Evolutionary conservation across 805 yeast genomes (phyloP), one percentile per base, ranked within the genome.

Genomic region (Blastobotrys americana): DNA sequence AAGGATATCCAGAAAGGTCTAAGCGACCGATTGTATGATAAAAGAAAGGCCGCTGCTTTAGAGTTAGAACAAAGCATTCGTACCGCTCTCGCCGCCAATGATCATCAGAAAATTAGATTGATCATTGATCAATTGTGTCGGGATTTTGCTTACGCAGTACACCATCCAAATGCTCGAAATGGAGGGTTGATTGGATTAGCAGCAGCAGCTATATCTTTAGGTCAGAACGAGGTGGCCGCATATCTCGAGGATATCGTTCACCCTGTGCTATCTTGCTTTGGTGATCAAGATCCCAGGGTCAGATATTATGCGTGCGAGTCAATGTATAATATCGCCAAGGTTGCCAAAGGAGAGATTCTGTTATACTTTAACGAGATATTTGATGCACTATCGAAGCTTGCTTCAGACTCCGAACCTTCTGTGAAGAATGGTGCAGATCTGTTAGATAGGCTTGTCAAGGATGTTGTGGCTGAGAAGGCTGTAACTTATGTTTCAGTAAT

Each of bases 111-210:
- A 41, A 78, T 85, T 43, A 73, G 73, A 37, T 64, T 64, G 21
- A 73, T 77, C 47, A 84, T 90, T 36, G 80, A 76, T 47, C 95
- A 88, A 58, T 68, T 93, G 45, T 74, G 86, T 40, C 70, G 80
- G 34, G 88, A 83, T 53, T 83, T 77, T 58, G 87, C 90, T 0
- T 82, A 86, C 68, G 77, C 96, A 34, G 76, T 84, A 45, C 84
- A 89, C 69, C 80, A 85, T 65, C 79, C 96, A 42, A 73, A 84
- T 72, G 86, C 95, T 4, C 76, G 96, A 55, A 89, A 88, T 70
- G 98, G 98, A 15, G 97, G 97, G 0, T 72, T 90, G 35, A 90
- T 95, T 53, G 97, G 97, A 0, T 68, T 93, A 16, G 98, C 97
- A 3, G 95, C 96, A 9, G 93, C 88, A 3, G 88, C 96, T 0